phyloP scores from a whole-genome alignment of 2,329 filamentous ascomycete genomes.

The Ophiocordyceps camponoti-rufipedis region DNA sequence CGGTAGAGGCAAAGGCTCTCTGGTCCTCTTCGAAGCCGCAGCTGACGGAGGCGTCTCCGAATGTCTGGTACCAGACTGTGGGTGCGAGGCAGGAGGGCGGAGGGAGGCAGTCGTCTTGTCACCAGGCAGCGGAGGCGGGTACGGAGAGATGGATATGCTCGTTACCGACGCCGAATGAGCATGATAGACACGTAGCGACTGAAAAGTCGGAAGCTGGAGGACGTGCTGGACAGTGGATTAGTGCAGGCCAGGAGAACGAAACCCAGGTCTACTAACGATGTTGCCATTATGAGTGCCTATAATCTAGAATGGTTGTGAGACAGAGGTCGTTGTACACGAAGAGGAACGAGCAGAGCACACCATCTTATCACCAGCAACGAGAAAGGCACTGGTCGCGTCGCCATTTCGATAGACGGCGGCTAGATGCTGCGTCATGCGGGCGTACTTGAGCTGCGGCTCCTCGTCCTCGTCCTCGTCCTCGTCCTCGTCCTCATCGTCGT shows the following conservation, averaged over 20 bases:
- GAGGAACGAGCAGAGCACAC: slow-evolving; percentile 25
- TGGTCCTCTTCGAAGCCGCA: slow-evolving; percentile 30
- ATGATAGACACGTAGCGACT: slow-evolving; percentile 70
- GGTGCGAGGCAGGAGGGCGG: slow-evolving; percentile 16
- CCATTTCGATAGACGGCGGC: slow-evolving; percentile 77
- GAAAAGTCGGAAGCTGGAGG: slow-evolving; percentile 64
- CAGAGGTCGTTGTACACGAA: slow-evolving; percentile 4
- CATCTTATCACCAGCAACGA: slow-evolving; percentile 94
- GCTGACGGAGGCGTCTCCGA: slow-evolving; percentile 27
- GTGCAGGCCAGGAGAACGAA: neutral
- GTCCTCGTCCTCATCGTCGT: slow-evolving; percentile 44
- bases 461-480: slow-evolving; percentile 78
- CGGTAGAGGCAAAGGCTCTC: slow-evolving; percentile 39
- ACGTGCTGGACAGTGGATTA: slow-evolving; percentile 46
- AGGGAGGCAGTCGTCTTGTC: slow-evolving; percentile 22
- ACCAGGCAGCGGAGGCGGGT: slow-evolving; percentile 37
- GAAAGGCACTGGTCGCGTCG: slow-evolving; percentile 81
- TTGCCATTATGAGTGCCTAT: slow-evolving; percentile 93
- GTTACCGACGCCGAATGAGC: slow-evolving; percentile 88
- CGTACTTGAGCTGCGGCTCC: slow-evolving; percentile 87
- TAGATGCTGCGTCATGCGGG: slow-evolving; percentile 65
- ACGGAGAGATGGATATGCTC: slow-evolving; percentile 76
- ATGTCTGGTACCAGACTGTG: slow-evolving; percentile 12
- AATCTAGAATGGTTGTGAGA: slow-evolving; percentile 37
- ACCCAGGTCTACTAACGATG: slow-evolving; percentile 38